Conservation (phyloP, 2,329 filamentous ascomycete species). For the Sporothrix inflata region DNA sequence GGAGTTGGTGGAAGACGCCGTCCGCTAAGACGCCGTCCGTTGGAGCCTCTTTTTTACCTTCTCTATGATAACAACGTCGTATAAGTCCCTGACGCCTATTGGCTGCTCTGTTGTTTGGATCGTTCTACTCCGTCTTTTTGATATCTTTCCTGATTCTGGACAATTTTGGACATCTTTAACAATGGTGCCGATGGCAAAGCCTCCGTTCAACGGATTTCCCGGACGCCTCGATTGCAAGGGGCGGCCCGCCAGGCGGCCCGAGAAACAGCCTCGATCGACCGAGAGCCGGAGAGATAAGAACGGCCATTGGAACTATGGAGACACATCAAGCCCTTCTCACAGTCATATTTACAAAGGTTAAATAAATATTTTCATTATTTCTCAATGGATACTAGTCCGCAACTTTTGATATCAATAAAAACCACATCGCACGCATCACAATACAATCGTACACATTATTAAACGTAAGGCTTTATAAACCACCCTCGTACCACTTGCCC, state of each 20-base stretch:
- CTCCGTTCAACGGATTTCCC: not conserved
- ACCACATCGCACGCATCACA: not conserved
- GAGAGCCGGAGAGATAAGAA: not conserved
- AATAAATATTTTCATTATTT: not conserved
- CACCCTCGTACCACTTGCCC: too few relatives aligned
- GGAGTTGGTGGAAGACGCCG: slow-evolving; percentile 13
- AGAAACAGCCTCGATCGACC: not conserved
- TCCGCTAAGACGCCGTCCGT: not conserved
- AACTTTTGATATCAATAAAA: slow-evolving; percentile 16
- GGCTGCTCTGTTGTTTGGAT: not conserved
- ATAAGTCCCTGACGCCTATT: slow-evolving; percentile 17
- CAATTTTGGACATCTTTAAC: not conserved
- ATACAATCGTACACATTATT: not conserved
- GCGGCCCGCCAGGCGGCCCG: slow-evolving; percentile 7
- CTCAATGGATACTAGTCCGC: not conserved
- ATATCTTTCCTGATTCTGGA: not conserved
- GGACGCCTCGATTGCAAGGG: not conserved
- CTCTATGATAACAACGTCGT: slow-evolving; percentile 20
- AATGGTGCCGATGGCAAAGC: not conserved
- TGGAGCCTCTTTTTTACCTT: not conserved
- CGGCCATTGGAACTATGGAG: too few relatives aligned
- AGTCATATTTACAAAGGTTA: too few relatives aligned
- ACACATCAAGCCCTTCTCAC: not conserved
- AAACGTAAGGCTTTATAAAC: not conserved
- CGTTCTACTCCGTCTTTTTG: not conserved